Evolutionary conservation across 805 yeast genomes (phyloP).

Genomic region (Candida sakaeoensis): DNA sequence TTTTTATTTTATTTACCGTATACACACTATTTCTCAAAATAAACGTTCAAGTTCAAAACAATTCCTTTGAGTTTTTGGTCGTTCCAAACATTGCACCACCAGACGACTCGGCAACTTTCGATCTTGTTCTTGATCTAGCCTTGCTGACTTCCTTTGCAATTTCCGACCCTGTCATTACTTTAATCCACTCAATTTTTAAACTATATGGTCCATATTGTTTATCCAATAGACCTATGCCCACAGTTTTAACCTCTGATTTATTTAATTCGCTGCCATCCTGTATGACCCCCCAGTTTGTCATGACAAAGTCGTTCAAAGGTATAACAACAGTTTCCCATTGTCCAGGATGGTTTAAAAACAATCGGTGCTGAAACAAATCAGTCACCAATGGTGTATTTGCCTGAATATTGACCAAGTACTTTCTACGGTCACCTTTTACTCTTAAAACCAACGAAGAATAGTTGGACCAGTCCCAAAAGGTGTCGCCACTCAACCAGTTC

Average conservation of each 20-base stretch:
- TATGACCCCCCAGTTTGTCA: conserved; percentile 75
- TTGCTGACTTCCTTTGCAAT: conserved; percentile 38
- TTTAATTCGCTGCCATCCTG: conserved; percentile 54
- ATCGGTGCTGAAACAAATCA: conserved; percentile 78
- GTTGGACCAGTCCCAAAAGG: conserved; percentile 67
- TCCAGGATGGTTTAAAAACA: conserved; percentile 67
- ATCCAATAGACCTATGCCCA: conserved; percentile 78
- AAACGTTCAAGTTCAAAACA: conserved; percentile 2
- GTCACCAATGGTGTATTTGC: conserved; percentile 75
- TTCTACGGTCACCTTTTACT: conserved; percentile 70
- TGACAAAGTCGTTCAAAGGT: conserved; percentile 73
- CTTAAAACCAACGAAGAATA: conserved; percentile 61
- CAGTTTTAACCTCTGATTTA: conserved; percentile 59
- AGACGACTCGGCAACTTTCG: conserved; percentile 6
- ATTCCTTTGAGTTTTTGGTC: conserved; percentile 3
- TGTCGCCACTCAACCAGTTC: conserved; percentile 46
- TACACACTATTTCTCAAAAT: not conserved
- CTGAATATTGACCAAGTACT: conserved; percentile 76
- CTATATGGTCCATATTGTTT: conserved; percentile 73
- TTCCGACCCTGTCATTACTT: conserved; percentile 58
- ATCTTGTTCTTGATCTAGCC: conserved; percentile 17
- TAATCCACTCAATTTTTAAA: conserved; percentile 68
- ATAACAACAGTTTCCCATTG: conserved; percentile 82
- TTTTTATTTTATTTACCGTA: too few species aligned
- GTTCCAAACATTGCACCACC: conserved; percentile 8